phyloP scores from a whole-genome alignment of 2,329 filamentous ascomycete species.

The Epichloe typhina region DNA sequence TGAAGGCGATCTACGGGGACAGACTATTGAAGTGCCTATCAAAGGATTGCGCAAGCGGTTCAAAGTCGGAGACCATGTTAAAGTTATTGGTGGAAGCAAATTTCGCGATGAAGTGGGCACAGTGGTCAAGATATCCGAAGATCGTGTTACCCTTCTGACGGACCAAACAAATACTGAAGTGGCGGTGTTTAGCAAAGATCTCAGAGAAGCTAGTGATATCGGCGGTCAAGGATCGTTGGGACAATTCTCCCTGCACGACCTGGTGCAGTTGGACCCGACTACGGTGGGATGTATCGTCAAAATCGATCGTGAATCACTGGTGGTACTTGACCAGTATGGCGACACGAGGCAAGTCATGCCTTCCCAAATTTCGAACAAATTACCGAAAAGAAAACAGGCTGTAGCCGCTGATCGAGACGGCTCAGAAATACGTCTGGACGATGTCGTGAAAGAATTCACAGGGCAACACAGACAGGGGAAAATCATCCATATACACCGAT shows the following conservation, averaged over 20 bases:
- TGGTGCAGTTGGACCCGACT: slow-evolving; percentile 84
- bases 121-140: slow-evolving; percentile 86
- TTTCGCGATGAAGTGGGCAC: slow-evolving; percentile 94
- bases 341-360: slow-evolving; percentile 71
- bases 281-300: slow-evolving; percentile 92
- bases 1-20: slow-evolving; percentile 68
- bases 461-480: slow-evolving; percentile 72
- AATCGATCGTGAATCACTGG: slow-evolving; percentile 84
- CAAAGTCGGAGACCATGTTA: slow-evolving; percentile 89
- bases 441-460: slow-evolving; percentile 80
- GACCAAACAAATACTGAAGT: slow-evolving; percentile 90
- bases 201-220: slow-evolving; percentile 85
- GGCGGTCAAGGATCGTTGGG: slow-evolving; percentile 75
- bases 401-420: slow-evolving; percentile 89
- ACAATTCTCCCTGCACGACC: slow-evolving; percentile 82
- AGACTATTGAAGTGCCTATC: slow-evolving; percentile 82
- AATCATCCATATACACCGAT: slow-evolving; percentile 86
- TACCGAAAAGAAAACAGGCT: slow-evolving; percentile 68
- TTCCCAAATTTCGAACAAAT: slow-evolving; percentile 81
- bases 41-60: slow-evolving; percentile 90
- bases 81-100: slow-evolving; percentile 91
- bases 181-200: slow-evolving; percentile 94
- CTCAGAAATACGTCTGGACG: slow-evolving; percentile 81
- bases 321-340: slow-evolving; percentile 82
- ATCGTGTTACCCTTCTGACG: slow-evolving; percentile 82